Base-by-base conservation (phyloP, 352 stramenopile genomes). In the Phytophthora brassicae region DNA sequence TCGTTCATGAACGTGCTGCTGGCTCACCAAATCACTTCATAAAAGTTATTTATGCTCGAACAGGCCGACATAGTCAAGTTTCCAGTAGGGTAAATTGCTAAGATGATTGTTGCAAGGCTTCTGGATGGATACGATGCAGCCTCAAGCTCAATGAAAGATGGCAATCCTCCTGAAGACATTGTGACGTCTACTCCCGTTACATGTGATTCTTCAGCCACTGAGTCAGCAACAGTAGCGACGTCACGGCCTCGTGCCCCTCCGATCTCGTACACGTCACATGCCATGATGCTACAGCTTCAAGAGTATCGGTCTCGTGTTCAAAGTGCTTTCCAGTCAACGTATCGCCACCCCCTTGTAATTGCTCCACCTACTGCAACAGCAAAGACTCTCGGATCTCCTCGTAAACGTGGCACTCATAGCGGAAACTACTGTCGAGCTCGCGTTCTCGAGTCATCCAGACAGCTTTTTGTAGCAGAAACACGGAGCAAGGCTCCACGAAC, bases 271-370 rank as follows among this genome's bases (percentile, higher is more conserved):
- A 76, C 76, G 16, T 86, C 77, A 0, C 74, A 85, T 41, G 77
- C 79, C n/a, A 86, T 82, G 75, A 68, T 86, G 31, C 29, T 89
- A 17, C 79, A 89, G 47, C 54, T 85, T 31, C 75, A 84, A 36
- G 75, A 86, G 49, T 87, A 89, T 53, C 70, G 70, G 20, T 48
- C 70, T 45, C 77, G 79, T 8, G 75, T 87, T 12, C 66, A 61
- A 11, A 66, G 41, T 23, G 79, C 75, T 0, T 79, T 77, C 42
- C 45, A 70, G 16, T 81, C 79, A 0, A 89, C 79, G n/a, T 87
- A 81, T 55, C 69, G 77, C 6, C 66, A 69, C 14, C 54, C 79
- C 0, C 53, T 89, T 22, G 52, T 54, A 39, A 14, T 58, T 20
- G 16, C 36, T 23, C 13, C 7, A 41, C 26, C 26, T 31, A 31